Conservation (phyloP, 257 asterid genomes). For the Scutellaria barbata region DNA sequence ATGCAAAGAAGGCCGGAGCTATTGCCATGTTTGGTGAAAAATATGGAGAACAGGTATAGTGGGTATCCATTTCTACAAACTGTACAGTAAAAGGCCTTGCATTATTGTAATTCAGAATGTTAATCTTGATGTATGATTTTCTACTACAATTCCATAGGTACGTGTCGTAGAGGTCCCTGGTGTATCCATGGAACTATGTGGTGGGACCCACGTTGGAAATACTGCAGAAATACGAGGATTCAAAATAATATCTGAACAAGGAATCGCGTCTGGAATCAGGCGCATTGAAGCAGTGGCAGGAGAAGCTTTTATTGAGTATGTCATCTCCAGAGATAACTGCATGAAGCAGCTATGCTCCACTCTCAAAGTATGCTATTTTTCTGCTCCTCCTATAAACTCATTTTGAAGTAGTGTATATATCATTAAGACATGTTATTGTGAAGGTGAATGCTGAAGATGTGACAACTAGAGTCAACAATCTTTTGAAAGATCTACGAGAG, state of each 20-base stretch:
- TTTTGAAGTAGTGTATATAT: conserved; percentile 7
- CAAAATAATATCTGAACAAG: conserved; percentile 84
- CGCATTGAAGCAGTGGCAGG: conserved; percentile 99
- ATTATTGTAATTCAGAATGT: not conserved
- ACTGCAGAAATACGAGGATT: conserved; percentile 91
- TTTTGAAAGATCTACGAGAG: conserved; percentile 77
- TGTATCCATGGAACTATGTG: conserved; percentile 94
- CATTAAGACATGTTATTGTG: conserved; percentile 6
- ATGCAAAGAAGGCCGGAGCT: conserved; percentile 95
- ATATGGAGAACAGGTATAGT: conserved; percentile 83
- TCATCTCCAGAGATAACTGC: conserved; percentile 79
- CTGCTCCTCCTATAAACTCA: not conserved
- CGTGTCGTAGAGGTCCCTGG: conserved; percentile 98
- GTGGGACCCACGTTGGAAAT: conserved; percentile 86
- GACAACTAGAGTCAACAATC: conserved; percentile 64
- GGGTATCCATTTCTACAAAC: not conserved
- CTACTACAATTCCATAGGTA: conserved; percentile 51
- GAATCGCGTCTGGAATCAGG: conserved; percentile 83
- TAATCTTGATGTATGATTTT: conserved; percentile 3
- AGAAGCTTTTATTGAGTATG: conserved; percentile 87
- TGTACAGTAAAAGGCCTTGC: not conserved
- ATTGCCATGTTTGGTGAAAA: conserved; percentile 98
- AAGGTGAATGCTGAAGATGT: conserved; percentile 96
- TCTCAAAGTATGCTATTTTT: conserved; percentile 68
- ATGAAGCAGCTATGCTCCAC: conserved; percentile 92